Evolutionary conservation across 2,329 filamentous ascomycete species (phyloP), one percentile per base, ranked within the genome.

Genomic region (Colletotrichum sp.): DNA sequence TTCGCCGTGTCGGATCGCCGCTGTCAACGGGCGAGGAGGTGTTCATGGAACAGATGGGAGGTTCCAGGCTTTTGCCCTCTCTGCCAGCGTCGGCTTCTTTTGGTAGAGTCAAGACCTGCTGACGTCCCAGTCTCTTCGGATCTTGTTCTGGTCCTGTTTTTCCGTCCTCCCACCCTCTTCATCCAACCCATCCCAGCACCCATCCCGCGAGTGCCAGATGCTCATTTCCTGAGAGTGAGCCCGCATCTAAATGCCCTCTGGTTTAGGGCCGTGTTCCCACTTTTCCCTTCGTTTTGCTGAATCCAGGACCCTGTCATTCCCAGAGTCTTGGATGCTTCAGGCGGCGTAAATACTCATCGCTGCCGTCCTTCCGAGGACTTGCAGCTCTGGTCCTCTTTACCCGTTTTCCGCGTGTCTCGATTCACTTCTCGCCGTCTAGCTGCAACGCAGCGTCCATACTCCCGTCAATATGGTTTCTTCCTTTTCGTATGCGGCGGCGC

Each of bases 271-370:
- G 73, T n/a, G 63, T 75, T 73, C n/a, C 73, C 73, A 75, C 73
- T 73, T 76, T 74, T 66, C 24, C 55, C 21, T 65, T 55, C 16
- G 34, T 55, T 69, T 64, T 34, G 30, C 61, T 55, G 69, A 32
- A 34, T 66, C 65, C 70, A 69, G 73, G 69, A 64, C 58, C 73
- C 58, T 76, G 36, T 36, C 32, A 9, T 14, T 52, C 24, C 32
- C 24, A 73, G 58, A 73, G 63, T 66, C 52, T 74, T 69, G 61
- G 26, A 65, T 65, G 67, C 77, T 69, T 74, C 62, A 73, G 78
- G 71, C 38, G 74, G 59, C 71, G 66, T 70, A 55, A 48, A 62
- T 71, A 74, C 55, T 43, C 34, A 76, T 24, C 26, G 34, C 18
- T 38, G 30, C 43, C 69, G 38, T 30, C 58, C 55, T 48, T 26